These are phyloP conservation scores for Ascocoryne sarcoides DNA, from an alignment of 2,329 filamentous ascomycete genomes.

Conservation along the genomic window DNA sequence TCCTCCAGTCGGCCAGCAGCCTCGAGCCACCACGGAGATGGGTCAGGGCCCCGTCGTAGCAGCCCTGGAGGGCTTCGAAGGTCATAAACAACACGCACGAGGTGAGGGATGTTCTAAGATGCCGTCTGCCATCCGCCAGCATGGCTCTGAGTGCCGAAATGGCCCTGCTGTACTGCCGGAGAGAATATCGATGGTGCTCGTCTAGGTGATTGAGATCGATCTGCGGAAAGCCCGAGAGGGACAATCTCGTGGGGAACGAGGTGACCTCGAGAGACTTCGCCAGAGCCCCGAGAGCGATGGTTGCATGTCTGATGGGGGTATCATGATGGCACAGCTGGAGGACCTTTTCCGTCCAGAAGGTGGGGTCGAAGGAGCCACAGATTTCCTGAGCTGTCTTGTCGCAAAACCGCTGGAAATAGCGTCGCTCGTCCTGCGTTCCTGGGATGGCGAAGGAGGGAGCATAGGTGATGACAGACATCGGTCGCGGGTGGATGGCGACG, in stretches of 20 bases:
- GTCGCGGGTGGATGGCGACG: conserved; percentile 24
- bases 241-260: conserved; percentile 24
- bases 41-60: conserved; percentile 26
- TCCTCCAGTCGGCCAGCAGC: conserved; percentile 26
- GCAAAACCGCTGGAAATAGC: conserved; percentile 28
- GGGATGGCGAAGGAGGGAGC: conserved; percentile 23
- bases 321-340: conserved; percentile 27
- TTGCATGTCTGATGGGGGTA: conserved; percentile 25
- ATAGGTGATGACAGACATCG: conserved; percentile 25
- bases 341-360: conserved; percentile 28
- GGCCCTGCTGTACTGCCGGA: conserved; percentile 25
- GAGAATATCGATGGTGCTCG: conserved; percentile 26
- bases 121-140: conserved; percentile 24
- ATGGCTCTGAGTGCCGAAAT: conserved; percentile 23
- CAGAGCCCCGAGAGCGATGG: conserved; percentile 25
- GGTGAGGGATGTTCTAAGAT: conserved; percentile 26
- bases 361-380: conserved; percentile 24
- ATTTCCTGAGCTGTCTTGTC: conserved; percentile 27
- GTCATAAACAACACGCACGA: conserved; percentile 27
- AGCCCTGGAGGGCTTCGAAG: conserved; percentile 27
- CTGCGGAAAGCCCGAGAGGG: conserved; percentile 26
- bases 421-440: conserved; percentile 22
- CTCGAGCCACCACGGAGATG: conserved; percentile 25
- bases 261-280: conserved; percentile 26
- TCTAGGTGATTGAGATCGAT: conserved; percentile 25